Evolutionary conservation across 2,329 filamentous ascomycete genomes (phyloP).

Genomic region (Stemphylium vesicarium): DNA sequence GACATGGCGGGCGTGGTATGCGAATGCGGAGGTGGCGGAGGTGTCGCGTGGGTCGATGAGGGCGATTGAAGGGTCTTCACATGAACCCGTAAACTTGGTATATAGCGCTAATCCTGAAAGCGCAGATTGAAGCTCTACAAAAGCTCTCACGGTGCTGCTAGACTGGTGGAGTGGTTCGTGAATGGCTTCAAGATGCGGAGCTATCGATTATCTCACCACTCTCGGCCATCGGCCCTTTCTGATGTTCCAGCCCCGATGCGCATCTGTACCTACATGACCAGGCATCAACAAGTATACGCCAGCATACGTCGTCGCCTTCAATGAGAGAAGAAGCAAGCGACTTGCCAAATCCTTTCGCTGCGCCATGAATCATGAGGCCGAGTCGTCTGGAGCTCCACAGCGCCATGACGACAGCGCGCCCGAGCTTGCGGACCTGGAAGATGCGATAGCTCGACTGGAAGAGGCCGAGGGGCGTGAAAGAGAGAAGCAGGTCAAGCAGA

Average conservation of each 20-base stretch:
- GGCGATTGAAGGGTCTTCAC: slow-evolving; percentile 2
- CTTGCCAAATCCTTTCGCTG: slow-evolving; percentile 18
- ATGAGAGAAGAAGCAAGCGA: slow-evolving; percentile 29
- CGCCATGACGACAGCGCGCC: slow-evolving; percentile 24
- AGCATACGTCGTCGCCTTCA: slow-evolving; percentile 26
- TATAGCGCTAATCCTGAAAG: not conserved
- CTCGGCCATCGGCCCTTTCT: slow-evolving; percentile 32
- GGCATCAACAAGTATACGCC: not conserved
- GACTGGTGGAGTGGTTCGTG: not conserved
- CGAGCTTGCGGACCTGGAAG: slow-evolving; percentile 21
- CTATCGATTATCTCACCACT: slow-evolving; percentile 49
- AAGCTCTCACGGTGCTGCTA: not conserved
- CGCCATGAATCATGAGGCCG: slow-evolving; percentile 51
- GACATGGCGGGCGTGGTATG: slow-evolving; percentile 25
- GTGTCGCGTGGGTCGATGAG: slow-evolving; percentile 22
- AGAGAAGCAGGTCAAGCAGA: slow-evolving; percentile 30
- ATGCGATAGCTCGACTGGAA: slow-evolving; percentile 20
- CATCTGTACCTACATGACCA: slow-evolving; percentile 22
- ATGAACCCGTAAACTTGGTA: not conserved
- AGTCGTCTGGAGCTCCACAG: slow-evolving; percentile 42
- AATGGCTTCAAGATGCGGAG: slow-evolving; percentile 24
- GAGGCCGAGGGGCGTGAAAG: slow-evolving; percentile 28
- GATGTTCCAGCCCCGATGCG: slow-evolving; percentile 42
- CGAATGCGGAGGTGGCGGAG: slow-evolving; percentile 25
- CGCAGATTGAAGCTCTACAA: not conserved